These are phyloP conservation scores for Bertia moriformis DNA, from an alignment of 2,329 filamentous ascomycete genomes.

Conservation along the genomic window DNA sequence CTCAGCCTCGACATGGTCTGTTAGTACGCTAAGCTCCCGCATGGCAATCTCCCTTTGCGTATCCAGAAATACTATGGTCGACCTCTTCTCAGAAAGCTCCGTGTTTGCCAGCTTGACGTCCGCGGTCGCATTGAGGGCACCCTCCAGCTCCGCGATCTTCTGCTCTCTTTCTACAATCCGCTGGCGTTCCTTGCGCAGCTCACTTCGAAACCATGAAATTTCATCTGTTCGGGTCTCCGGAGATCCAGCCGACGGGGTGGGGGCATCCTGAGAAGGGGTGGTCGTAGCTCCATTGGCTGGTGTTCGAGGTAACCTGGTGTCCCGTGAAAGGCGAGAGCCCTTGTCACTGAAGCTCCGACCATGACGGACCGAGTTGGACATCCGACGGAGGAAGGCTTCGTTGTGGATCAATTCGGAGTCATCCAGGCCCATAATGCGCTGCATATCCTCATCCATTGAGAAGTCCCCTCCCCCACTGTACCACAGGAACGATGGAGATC, in stretches of 20 bases:
- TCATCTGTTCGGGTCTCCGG: constrained; percentile 41
- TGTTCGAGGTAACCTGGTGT: constrained; percentile 54
- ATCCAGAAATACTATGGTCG: constrained; percentile 86
- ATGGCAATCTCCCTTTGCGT: constrained; percentile 93
- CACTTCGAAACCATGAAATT: constrained; percentile 38
- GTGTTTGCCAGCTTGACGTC: constrained; percentile 67
- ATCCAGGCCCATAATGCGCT: constrained; percentile 61
- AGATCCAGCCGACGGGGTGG: constrained; percentile 40
- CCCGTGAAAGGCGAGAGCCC: constrained; percentile 45
- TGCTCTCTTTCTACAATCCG: constrained; percentile 72
- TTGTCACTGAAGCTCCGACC: constrained; percentile 63
- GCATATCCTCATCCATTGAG: constrained; percentile 90
- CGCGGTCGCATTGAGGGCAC: constrained; percentile 55
- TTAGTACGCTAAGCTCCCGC: constrained; percentile 76
- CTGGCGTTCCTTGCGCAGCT: constrained; percentile 52
- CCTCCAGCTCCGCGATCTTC: constrained; percentile 71
- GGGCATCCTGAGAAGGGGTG: background rate
- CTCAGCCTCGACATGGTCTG: constrained; percentile 72
- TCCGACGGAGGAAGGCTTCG: constrained; percentile 69
- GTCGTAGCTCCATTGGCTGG: constrained; percentile 39
- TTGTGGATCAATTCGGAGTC: constrained; percentile 8
- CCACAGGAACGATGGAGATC: constrained; percentile 47
- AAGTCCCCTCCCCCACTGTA: constrained; percentile 76
- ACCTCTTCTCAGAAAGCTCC: constrained; percentile 80
- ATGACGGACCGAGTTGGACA: constrained; percentile 88